These are phyloP conservation scores for Metarhizium brunneum DNA, from an alignment of 2,329 filamentous ascomycete species.

Conservation along the genomic window DNA sequence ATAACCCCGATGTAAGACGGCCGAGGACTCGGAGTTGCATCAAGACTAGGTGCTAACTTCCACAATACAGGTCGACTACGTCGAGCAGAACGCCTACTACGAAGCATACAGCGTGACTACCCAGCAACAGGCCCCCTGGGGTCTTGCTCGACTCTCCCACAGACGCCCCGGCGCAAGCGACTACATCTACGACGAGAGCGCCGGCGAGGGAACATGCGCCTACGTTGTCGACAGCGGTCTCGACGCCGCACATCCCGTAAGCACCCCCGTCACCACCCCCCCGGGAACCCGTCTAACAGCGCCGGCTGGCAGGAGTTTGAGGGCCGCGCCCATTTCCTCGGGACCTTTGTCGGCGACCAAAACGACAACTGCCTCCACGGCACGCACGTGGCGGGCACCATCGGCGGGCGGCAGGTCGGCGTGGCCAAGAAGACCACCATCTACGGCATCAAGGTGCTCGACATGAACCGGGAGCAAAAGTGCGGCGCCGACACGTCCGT, in stretches of 20 bases:
- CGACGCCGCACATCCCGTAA: conserved; percentile 19
- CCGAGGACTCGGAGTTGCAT: neutral
- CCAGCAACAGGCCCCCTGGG: conserved; percentile 27
- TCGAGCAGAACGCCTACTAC: conserved; percentile 24
- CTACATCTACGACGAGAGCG: conserved; percentile 25
- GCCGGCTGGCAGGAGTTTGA: conserved; percentile 21
- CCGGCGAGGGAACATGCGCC: conserved; percentile 26
- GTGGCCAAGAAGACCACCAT: conserved; percentile 29
- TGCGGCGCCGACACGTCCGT: conserved; percentile 25
- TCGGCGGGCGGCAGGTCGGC: conserved; percentile 24
- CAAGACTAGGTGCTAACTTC: neutral
- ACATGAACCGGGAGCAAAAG: conserved; percentile 21
- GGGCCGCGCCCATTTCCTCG: conserved; percentile 26
- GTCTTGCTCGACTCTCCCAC: conserved; percentile 25
- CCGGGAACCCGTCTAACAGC: neutral
- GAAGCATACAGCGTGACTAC: conserved; percentile 9
- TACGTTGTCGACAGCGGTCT: conserved; percentile 35
- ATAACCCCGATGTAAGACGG: conserved; percentile 13
- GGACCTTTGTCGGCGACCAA: conserved; percentile 21
- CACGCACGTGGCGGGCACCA: conserved; percentile 25
- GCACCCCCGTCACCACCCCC: conserved; percentile 10
- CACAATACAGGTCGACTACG: conserved; percentile 19
- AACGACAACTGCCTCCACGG: conserved; percentile 13
- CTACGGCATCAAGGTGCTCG: conserved; percentile 29
- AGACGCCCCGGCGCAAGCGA: conserved; percentile 10